Conservation (phyloP, 352 stramenopile species). For the Albugo candida region DNA sequence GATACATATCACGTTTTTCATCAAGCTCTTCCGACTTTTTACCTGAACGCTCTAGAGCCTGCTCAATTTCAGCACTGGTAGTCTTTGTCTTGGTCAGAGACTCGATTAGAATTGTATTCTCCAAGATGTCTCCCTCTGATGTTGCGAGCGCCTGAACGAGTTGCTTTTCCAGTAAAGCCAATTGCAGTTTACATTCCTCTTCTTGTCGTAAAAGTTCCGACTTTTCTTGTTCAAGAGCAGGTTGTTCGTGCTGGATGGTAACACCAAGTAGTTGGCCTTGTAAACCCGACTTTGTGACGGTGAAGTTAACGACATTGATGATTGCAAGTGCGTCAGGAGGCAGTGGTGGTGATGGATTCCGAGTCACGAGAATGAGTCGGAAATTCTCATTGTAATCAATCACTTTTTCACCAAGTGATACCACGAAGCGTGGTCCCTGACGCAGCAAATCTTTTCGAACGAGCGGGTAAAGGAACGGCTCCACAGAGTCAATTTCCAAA, state of each 20-base stretch:
- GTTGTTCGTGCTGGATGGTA: slow-evolving; percentile 88
- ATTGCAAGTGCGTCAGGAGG: slow-evolving; percentile 78
- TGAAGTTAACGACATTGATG: slow-evolving; percentile 91
- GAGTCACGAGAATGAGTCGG: slow-evolving; percentile 79
- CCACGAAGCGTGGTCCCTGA: slow-evolving; percentile 81
- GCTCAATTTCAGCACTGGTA: slow-evolving; percentile 81
- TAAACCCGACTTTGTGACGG: slow-evolving; percentile 83
- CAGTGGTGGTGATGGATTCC: slow-evolving; percentile 76
- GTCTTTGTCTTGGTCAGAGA: slow-evolving; percentile 87
- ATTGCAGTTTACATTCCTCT: slow-evolving; percentile 89
- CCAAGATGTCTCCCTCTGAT: slow-evolving; percentile 88
- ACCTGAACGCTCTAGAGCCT: slow-evolving; percentile 69
- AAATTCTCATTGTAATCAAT: slow-evolving; percentile 94
- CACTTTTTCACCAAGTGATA: slow-evolving; percentile 81
- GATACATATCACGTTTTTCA: slow-evolving; percentile 82
- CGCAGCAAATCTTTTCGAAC: slow-evolving; percentile 79
- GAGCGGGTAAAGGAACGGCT: slow-evolving; percentile 87
- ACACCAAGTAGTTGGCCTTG: slow-evolving; percentile 86
- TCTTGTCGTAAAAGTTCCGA: slow-evolving; percentile 80
- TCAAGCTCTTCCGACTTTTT: slow-evolving; percentile 84
- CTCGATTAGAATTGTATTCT: slow-evolving; percentile 88
- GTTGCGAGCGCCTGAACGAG: slow-evolving; percentile 84
- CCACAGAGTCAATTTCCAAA: slow-evolving; percentile 80
- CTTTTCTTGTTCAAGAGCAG: slow-evolving; percentile 86
- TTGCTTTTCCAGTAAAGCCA: slow-evolving; percentile 84